A percentile compares a stretch with the other conserved stretches of the same genome.
Conservation (phyloP, 108 stramenopile genomes). For the Hondaea fermentalgiana region DNA sequence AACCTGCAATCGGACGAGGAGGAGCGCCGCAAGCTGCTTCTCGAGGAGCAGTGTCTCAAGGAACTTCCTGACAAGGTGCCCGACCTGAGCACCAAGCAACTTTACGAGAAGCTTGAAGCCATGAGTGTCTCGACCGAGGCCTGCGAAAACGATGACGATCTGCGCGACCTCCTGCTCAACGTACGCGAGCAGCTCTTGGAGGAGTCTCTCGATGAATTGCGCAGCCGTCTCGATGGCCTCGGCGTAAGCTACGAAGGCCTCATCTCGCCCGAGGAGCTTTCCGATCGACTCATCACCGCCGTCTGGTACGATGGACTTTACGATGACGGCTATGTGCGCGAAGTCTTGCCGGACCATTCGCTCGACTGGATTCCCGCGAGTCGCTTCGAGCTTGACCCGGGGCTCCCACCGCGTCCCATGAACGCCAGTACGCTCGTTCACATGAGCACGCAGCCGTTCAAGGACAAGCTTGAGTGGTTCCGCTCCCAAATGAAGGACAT, state of each 20-base stretch:
- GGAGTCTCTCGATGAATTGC: neutral
- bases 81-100: neutral
- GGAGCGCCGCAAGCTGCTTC: neutral
- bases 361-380: neutral
- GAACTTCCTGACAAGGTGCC: neutral
- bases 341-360: neutral
- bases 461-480: conserved; percentile 74
- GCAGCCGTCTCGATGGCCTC: neutral
- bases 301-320: neutral
- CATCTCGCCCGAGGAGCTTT: neutral
- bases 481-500: conserved; percentile 46
- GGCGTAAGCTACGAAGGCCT: neutral
- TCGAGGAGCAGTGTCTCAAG: neutral
- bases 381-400: neutral
- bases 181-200: neutral
- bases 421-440: neutral
- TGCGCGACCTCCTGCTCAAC: neutral
- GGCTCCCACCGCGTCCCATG: neutral
- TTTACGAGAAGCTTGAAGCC: neutral
- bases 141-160: neutral
- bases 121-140: neutral
- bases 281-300: neutral
- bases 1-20: conserved; percentile 15
- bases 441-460: conserved; percentile 51
- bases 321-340: conserved; percentile 11